phyloP scores from a whole-genome alignment of 352 stramenopile species.

The Phytophthora idaei region DNA sequence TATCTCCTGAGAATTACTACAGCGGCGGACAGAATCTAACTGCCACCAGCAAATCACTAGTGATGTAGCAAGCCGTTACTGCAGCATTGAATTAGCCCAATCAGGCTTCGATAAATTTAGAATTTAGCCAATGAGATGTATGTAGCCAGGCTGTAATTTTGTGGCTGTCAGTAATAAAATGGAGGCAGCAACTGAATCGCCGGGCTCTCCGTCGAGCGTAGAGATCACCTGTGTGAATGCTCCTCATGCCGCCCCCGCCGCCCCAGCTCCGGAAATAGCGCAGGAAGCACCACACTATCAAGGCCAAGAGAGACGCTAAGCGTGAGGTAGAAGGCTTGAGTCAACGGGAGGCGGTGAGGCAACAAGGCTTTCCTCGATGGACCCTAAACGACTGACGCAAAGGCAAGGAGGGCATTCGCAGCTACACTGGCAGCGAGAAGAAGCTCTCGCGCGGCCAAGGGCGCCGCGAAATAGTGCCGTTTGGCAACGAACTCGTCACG shows the following conservation, averaged over 20 bases:
- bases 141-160: too few relatives aligned
- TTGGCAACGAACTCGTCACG: background rate
- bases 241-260: background rate
- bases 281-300: background rate
- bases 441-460: background rate
- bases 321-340: background rate
- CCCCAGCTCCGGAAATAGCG: background rate
- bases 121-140: too few relatives aligned
- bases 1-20: background rate
- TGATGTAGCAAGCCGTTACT: too few relatives aligned
- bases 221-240: background rate
- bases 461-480: background rate
- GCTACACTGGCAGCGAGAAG: background rate
- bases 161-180: too few relatives aligned
- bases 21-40: background rate
- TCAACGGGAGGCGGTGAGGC: background rate
- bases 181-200: background rate
- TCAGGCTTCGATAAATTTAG: too few relatives aligned
- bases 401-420: background rate
- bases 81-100: too few relatives aligned
- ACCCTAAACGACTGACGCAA: background rate
- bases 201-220: background rate
- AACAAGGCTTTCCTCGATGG: background rate
- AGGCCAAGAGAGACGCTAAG: background rate
- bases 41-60: too few relatives aligned